Base-by-base conservation (phyloP, 257 asterid species). In the Echites panduratus region DNA sequence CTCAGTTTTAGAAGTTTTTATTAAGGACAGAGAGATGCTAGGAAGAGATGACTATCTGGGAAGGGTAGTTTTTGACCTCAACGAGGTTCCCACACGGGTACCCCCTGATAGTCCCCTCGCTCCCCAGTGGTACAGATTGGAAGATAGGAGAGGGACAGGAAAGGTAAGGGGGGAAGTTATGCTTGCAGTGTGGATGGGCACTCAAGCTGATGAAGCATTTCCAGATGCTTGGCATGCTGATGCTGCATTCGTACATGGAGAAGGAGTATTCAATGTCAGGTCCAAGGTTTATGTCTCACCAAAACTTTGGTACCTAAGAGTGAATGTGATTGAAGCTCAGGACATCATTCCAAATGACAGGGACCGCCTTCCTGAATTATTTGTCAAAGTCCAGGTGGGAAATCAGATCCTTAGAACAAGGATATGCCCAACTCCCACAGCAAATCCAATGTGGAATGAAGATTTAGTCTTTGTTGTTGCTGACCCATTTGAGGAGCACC, bases 101-200 rank as follows among this genome's bases (percentile, higher is more conserved):
- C 97, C 96, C 5, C 97, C 94, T 12, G 94, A 91, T 72, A 91
- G 96, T 76, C 97, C 96, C n/a, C 74, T 91, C 16, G 95, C 96
- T 4, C 89, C 97, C 4, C 96, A 91, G 29, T 91, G 97, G 96
- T 86, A 83, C 80, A 70, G 89, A 26, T 70, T 91, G 70, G 94
- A 87, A 78, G 93, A 85, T 19, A 77, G 87, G 53, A 78, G 80
- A 0, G 89, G 92, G 2, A 87, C 85, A 54, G 81, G 85, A 38
- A 85, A 79, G 72, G 72, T 72, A 54, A 77, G 89, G 71, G 96
- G 97, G 3, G 92, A 89, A 66, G 70, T 87, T 66, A 91, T 89
- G 96, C 81, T 84, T 22, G 88, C 92, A 0, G 87, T 91, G 20
- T 91, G 95, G 96, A 80, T 89, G 89, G 96, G 94, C 7, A 87